Evolutionary conservation across 2,329 filamentous ascomycete species (phyloP), one percentile per base, ranked within the genome.

Genomic region (Corniculantispora saksenae): DNA sequence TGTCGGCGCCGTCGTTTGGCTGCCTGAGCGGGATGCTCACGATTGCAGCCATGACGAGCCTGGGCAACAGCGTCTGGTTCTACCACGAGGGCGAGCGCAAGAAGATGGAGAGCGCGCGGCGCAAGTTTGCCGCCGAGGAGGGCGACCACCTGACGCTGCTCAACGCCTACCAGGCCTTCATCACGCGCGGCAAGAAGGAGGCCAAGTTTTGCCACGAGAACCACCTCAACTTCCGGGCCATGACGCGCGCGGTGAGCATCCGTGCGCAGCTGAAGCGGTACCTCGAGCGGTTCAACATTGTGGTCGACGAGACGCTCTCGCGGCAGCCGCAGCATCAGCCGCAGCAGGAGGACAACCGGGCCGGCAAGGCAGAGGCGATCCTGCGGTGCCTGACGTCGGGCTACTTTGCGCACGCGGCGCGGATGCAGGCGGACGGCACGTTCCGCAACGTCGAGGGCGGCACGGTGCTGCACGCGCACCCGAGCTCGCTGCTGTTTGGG

Each of bases 401-500:
- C 0, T 98, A 93, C 78, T 99, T 98, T 78, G 90, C 93, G 1
- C 93, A 98, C 75, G 94, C 93, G 4, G 95, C 95, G 53, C 89
- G 89, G 73, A 97, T 98, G 94, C 92, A 96, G 76, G 85, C 92
- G 0, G 94, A 98, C 80, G 95, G 95, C 17, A 94, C 88, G 5
- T 97, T 97, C 76, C 88, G 86, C 70, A 94, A 92, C 59, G 89
- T 97, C n/a, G 89, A 89, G 67, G 93, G 93, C 35, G 88, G 88
- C 47, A 90, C 90, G 59, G 86, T 88, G 5, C 81, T 98, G 61
- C 86, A 97, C 80, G 93, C 93, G 25, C 95, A 99, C 78, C 95
- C 95, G 0, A 97, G 88, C 73, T 96, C 91, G 47, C 80, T 98
- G 70, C 93, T 98, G 88, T 98, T 98, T 82, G 97, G 97, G 77